A percentile compares a stretch with the other conserved stretches of the same genome.
Conservation (phyloP, 352 stramenopile species). For the Phytophthora nicotianae region DNA sequence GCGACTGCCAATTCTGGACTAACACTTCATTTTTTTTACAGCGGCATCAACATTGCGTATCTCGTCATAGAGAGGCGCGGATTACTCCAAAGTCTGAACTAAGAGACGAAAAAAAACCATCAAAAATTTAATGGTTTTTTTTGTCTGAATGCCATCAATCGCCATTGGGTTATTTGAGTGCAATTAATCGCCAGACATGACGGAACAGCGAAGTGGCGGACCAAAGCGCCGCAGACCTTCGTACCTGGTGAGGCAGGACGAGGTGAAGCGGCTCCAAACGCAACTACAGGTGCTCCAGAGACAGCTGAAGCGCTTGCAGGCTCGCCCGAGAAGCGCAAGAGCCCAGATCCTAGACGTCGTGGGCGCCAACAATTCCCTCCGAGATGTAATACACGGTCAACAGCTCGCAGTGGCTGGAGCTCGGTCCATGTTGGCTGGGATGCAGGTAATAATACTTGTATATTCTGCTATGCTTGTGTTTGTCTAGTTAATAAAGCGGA, state of each 20-base stretch:
- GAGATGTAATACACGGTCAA: constrained; percentile 32
- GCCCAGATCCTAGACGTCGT: constrained; percentile 27
- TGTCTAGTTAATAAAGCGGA: background rate
- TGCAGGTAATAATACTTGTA: constrained; percentile 25
- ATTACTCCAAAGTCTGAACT: too few relatives aligned
- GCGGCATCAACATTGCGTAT: too few relatives aligned
- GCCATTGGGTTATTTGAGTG: too few relatives aligned
- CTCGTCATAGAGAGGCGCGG: too few relatives aligned
- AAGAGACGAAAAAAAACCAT: too few relatives aligned
- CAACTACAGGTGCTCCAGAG: constrained; percentile 26
- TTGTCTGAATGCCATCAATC: too few relatives aligned
- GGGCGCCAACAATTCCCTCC: constrained; percentile 29
- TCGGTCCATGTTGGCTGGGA: constrained; percentile 23
- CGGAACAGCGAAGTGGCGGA: too few relatives aligned
- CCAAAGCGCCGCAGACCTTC: too few relatives aligned
- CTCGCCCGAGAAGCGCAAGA: constrained; percentile 21
- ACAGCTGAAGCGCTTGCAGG: constrained; percentile 21
- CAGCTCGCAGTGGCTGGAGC: constrained; percentile 18
- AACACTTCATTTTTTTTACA: too few relatives aligned
- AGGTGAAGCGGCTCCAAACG: constrained; percentile 29
- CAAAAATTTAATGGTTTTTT: too few relatives aligned
- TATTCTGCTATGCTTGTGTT: background rate
- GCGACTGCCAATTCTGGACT: too few relatives aligned
- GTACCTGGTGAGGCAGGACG: constrained; percentile 37
- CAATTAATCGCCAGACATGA: too few relatives aligned